These are phyloP conservation scores for Chytriomyces confervae DNA, from an alignment of 192 early-diverging fungal species.

Conservation along the genomic window DNA sequence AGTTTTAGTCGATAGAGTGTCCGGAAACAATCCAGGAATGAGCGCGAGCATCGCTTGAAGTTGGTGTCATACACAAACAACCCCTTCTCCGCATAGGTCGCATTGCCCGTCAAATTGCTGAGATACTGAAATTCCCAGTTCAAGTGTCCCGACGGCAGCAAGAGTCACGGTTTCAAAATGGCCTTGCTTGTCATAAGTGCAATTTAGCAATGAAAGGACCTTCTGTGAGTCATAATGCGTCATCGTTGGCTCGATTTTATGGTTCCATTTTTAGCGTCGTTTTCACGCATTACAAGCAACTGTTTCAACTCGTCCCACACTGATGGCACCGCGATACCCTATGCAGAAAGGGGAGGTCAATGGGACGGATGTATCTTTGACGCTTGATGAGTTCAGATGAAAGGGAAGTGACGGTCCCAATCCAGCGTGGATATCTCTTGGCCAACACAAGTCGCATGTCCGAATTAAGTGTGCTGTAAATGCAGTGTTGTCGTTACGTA, in stretches of 20 bases:
- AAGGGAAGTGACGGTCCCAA: too few relatives aligned
- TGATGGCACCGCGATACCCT: too few relatives aligned
- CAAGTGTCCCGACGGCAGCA: conserved; percentile 66
- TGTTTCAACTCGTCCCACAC: too few relatives aligned
- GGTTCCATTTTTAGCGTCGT: too few relatives aligned
- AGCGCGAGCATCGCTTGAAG: conserved; percentile 5
- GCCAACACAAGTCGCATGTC: too few relatives aligned
- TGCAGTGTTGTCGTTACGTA: too few relatives aligned
- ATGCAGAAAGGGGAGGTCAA: too few relatives aligned
- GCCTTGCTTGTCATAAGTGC: not conserved
- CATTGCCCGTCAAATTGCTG: conserved; percentile 77
- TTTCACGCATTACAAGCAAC: too few relatives aligned
- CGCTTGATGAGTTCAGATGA: too few relatives aligned
- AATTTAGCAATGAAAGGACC: not conserved
- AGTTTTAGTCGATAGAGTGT: conserved; percentile 24
- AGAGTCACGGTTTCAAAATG: not conserved
- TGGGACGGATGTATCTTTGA: too few relatives aligned
- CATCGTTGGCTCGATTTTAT: not conserved
- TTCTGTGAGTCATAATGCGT: not conserved
- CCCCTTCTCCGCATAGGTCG: conserved; percentile 53
- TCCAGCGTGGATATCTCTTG: too few relatives aligned
- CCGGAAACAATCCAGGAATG: conserved; percentile 19
- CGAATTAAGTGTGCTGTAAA: too few relatives aligned
- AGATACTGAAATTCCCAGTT: conserved; percentile 85
- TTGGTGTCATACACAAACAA: conserved; percentile 19